Evolutionary conservation across 1,139 yeast species (phyloP), one percentile per base, ranked within the genome.

Genomic region (Wickerhamiella pararugosa): DNA sequence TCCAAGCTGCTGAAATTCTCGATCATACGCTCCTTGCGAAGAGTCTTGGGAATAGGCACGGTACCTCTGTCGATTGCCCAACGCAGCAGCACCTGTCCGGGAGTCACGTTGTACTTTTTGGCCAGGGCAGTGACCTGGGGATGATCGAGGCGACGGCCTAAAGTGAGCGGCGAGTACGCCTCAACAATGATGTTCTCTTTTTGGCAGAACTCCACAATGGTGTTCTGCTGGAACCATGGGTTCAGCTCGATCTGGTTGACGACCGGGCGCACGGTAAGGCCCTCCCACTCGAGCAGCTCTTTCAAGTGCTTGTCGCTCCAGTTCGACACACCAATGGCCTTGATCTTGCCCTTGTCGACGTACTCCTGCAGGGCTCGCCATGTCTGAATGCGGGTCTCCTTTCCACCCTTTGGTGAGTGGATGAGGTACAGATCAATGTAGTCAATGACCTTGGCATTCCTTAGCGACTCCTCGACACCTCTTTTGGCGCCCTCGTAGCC

Each of bases 241-340:
- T 81, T 75, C 11, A 79, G 70, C 58, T 79, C 87, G 47, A 79
- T 58, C 40, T 57, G 60, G 47, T 57, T 57, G 40, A 55, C 49
- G 1, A 62, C 77, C 0, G 87, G 90, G 45, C 64, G 65, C 45
- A 68, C 55, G 49, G 62, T 70, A 45, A 76, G 60, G 1, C 65
- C 70, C 0, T 66, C 60, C 76, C 79, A 76, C 7, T 54, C 50
- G 28, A 75, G 56, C 30, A 79, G 62, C 57, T 79, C 80, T 47
- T 73, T 63, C 10, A 79, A 53, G 53, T 79, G 86, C 29, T 66
- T 65, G n/a, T 57, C 56, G 25, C 84, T 84, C 54, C 71, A 79
- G 54, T 77, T 79, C 1, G 83, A 76, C 11, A 79, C 84, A 10
- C 87, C 87, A 41, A 79, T 73, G 36, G 51, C 46, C 45, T 34